Base-by-base conservation (phyloP, 2,329 filamentous ascomycete species). In the Samsoniella hepiali region DNA sequence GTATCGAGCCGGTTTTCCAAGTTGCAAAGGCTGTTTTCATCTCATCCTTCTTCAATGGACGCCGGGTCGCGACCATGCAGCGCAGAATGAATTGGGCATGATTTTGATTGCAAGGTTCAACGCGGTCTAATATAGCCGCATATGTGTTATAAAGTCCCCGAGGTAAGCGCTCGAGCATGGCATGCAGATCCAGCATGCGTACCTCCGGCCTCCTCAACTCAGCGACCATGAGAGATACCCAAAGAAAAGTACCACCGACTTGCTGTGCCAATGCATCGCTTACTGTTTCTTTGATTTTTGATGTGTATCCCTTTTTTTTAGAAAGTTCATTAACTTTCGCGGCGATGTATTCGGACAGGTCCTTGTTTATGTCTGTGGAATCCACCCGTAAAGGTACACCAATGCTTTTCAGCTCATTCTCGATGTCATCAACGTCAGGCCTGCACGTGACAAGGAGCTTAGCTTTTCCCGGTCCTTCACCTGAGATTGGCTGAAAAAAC, bases 401-500 rank as follows among this genome's bases (percentile, higher is more conserved):
- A 3, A 64, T 2, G 17, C 38, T 38, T 34, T 11, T 29, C 22
- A 64, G 27, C 31, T 44, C 27, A 49, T 50, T 10, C 49, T 64
- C 62, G 27, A 65, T 61, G 40, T 63, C 64, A 17, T 40, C 13
- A 36, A 65, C 60, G 3, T 55, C 49, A 36, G 61, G 56, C 38
- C 64, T 40, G 11, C 61, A 61, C 3, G 64, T 65, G 3, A 63
- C 40, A 15, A 65, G 50, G n/a, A 65, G 27, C 47, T 65, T 65
- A 4, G 40, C 3, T n/a, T 56, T 55, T 38, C 51, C 36, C n/a
- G 45, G 1, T 32, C 29, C 29, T 49, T 42, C 42, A 17, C n/a
- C 36, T 11, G 27, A 27, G 5, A 15, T 8, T 42, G 62, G 5
- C 4, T 53, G n/a, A 27, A 58, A 62, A 29, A 65, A 40, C 3